Percentiles rank a stretch among this genome's conserved stretches.
These are phyloP conservation scores for Phytophthora hybrid DNA, from an alignment of 352 stramenopile genomes.

Conservation along the genomic window DNA sequence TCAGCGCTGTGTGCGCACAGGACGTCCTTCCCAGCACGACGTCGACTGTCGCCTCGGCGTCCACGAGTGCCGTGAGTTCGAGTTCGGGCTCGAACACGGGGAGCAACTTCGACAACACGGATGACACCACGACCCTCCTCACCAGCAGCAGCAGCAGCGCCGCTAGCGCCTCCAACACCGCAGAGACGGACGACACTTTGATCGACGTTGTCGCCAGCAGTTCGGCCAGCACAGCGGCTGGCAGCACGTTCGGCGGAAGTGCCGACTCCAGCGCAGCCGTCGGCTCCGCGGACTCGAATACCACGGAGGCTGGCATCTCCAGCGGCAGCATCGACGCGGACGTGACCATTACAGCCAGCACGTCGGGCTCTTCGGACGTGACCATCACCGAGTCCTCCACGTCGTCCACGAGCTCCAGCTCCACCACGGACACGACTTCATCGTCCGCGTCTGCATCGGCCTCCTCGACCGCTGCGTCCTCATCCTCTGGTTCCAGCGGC, in stretches of 20 bases:
- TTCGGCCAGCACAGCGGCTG: slow-evolving; percentile 4
- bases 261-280: slow-evolving; percentile 33
- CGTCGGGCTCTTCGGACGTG: slow-evolving; percentile 18
- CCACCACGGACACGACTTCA: slow-evolving; percentile 15
- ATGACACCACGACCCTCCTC: neutral
- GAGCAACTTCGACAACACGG: neutral
- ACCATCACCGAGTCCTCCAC: slow-evolving; percentile 14
- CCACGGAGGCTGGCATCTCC: slow-evolving; percentile 20
- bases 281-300: slow-evolving; percentile 41
- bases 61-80: slow-evolving; percentile 23
- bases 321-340: slow-evolving; percentile 27
- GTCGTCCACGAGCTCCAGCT: slow-evolving; percentile 23
- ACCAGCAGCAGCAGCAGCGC: neutral
- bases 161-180: neutral
- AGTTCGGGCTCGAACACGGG: slow-evolving; percentile 2
- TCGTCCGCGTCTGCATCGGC: slow-evolving; percentile 18
- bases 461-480: slow-evolving; percentile 20
- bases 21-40: slow-evolving; percentile 10
- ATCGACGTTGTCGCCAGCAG: slow-evolving; percentile 25
- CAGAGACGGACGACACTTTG: slow-evolving; percentile 24
- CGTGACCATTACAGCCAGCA: slow-evolving; percentile 27
- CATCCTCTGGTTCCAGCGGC: slow-evolving; percentile 26
- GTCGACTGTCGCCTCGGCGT: slow-evolving; percentile 13
- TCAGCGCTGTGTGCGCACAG: slow-evolving; percentile 31
- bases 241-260: slow-evolving; percentile 14